Evolutionary conservation across 75 land plant genomes (phyloP).

Genomic region (Isoetes taiwanensis): DNA sequence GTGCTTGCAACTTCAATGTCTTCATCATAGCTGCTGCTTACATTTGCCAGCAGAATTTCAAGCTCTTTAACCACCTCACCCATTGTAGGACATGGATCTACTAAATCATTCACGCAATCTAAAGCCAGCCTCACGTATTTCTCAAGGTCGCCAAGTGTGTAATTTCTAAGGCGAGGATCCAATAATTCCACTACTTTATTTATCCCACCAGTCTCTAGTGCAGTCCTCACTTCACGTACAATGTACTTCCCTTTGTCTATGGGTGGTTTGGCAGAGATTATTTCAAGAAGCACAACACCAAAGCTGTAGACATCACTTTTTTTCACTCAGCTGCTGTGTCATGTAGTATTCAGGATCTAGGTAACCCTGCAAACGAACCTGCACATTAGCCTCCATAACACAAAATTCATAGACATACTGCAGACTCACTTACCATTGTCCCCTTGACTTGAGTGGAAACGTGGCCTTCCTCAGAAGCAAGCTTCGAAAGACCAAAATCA

Average conservation of each 20-base stretch:
- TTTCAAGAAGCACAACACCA: constrained; percentile 75
- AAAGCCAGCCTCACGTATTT: constrained; percentile 44
- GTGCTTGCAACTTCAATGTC: no score
- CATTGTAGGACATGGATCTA: constrained; percentile 52
- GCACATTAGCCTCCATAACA: no score
- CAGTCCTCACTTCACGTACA: constrained; percentile 44
- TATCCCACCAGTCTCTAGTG: constrained; percentile 39
- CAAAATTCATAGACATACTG: no score
- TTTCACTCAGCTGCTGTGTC: constrained; percentile 64
- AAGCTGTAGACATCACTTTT: constrained; percentile 91
- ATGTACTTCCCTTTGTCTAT: constrained; percentile 57
- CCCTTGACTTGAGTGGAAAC: constrained; percentile 73
- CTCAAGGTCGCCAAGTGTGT: constrained; percentile 24
- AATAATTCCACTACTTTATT: constrained; percentile 17
- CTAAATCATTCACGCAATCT: constrained; percentile 49
- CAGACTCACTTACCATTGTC: constrained; percentile 52
- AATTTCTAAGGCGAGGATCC: constrained; percentile 37
- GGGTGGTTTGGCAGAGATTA: constrained; percentile 49
- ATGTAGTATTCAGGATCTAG: constrained; percentile 89
- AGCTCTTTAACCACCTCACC: constrained; percentile 57
- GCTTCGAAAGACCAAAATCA: constrained; percentile 75
- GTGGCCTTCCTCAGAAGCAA: constrained; percentile 40
- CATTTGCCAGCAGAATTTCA: constrained; percentile 44
- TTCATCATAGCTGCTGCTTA: no score
- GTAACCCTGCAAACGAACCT: no score